Base-by-base conservation (phyloP, 306 rosid species). In the Macrotyloma uniflorum region DNA sequence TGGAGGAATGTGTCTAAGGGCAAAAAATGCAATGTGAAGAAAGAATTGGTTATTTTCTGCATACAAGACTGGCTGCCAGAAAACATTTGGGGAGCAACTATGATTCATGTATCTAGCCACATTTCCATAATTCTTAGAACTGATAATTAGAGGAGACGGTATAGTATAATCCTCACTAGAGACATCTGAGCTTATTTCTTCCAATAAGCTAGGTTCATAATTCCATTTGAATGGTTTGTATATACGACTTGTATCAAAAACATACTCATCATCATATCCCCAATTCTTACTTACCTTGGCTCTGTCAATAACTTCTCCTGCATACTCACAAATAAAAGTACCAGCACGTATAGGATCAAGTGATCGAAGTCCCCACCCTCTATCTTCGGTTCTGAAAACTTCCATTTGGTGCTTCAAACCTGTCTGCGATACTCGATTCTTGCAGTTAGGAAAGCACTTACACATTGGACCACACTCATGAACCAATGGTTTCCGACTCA, bases 331-430 rank as follows among this genome's bases (percentile, higher is more conserved):
- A 64, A 90, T 84, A 80, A 82, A 88, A 70, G 85, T 67, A 63
- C 96, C 96, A 6, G 93, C 88, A 33, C 90, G 93, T 64, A 88
- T 83, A 72, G 93, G 87, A 76, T 90, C 90, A 82, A 83, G 77
- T 33, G 96, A 79, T 63, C 93, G 83, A 30, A 88, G 90, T 74
- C 91, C 96, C 96, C 96, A 90, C 14, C 93, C 96, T 80, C 81
- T 85, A 75, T 85, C 82, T 72, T 59, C 80, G 28, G 96, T 88
- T 79, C 70, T 90, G 85, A 83, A 90, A 59, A 90, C 90, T 73
- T 90, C 96, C 82, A 90, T 38, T 54, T 50, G 79, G 14, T 67
- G 76, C 77, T 82, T 90, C 57, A 88, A 55, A 63, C 90, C 91
- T 36, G 65, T 18, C 30, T 88, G 96, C 51, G 90, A 88, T 14